These are phyloP conservation scores for Peronospora destructor DNA, from an alignment of 352 stramenopile species.

Conservation along the genomic window DNA sequence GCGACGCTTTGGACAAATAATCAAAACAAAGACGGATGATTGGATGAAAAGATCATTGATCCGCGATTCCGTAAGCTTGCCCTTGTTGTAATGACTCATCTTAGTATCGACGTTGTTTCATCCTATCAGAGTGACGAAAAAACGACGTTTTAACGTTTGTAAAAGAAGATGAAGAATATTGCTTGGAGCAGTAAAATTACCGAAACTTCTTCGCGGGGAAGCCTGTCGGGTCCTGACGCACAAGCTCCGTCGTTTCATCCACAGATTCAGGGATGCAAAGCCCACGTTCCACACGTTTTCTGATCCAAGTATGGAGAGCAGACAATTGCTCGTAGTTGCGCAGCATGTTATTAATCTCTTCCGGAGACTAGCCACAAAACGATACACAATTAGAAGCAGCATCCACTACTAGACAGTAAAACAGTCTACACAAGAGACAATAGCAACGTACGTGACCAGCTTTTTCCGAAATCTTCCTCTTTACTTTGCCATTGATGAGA, in stretches of 20 bases:
- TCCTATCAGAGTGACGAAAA: constrained; percentile 17
- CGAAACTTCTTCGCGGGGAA: constrained; percentile 81
- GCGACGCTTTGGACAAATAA: not conserved
- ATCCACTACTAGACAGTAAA: not conserved
- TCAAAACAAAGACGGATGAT: constrained; percentile 1
- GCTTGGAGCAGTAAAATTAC: constrained; percentile 11
- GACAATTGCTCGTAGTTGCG: constrained; percentile 79
- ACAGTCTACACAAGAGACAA: not conserved
- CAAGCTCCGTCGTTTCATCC: constrained; percentile 71
- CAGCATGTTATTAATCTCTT: constrained; percentile 85
- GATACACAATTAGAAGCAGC: not conserved
- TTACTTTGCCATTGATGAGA: constrained; percentile 80
- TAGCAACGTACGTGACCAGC: constrained; percentile 53
- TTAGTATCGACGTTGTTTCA: constrained; percentile 67
- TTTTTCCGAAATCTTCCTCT: constrained; percentile 79
- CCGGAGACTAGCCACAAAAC: constrained; percentile 39
- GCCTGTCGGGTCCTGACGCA: constrained; percentile 78
- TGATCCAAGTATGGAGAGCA: constrained; percentile 66
- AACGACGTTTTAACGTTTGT: not conserved
- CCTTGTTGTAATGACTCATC: constrained; percentile 5
- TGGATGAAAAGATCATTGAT: constrained; percentile 16
- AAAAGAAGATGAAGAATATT: not conserved
- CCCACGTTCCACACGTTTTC: constrained; percentile 73
- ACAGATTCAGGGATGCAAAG: constrained; percentile 66
- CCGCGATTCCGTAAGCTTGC: not conserved